Conservation (phyloP, 768 basidiomycete genomes). For the Boletus subcaerulescens region DNA sequence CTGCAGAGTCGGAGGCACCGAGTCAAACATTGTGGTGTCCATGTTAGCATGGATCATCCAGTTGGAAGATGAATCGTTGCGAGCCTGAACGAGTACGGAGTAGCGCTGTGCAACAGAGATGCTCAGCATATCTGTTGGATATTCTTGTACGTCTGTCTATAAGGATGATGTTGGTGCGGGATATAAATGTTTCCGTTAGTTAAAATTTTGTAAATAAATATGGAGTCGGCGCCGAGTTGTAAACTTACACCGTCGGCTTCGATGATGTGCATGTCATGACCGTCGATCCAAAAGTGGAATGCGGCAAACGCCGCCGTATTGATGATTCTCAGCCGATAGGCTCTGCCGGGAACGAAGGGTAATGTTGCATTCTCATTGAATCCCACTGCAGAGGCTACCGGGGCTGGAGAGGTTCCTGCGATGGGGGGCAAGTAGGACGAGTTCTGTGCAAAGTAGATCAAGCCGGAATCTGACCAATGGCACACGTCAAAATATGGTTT, state of each 20-base stretch:
- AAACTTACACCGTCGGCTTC: constrained; percentile 76
- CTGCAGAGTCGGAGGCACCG: constrained; percentile 64
- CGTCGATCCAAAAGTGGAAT: constrained; percentile 89
- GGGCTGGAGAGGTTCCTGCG: constrained; percentile 41
- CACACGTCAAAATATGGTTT: not conserved
- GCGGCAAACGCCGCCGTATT: constrained; percentile 75
- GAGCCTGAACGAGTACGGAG: constrained; percentile 87
- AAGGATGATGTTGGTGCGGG: not conserved
- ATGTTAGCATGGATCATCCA: constrained; percentile 92
- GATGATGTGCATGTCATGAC: constrained; percentile 80
- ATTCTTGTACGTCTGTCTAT: constrained; percentile 76
- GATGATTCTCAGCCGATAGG: constrained; percentile 89
- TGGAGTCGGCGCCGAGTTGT: too few species aligned
- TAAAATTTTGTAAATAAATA: too few species aligned
- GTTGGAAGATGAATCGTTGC: constrained; percentile 80
- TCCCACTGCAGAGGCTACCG: constrained; percentile 60
- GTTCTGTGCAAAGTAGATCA: constrained; percentile 84
- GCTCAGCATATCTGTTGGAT: constrained; percentile 65
- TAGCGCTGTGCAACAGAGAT: constrained; percentile 90
- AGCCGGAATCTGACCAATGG: constrained; percentile 54
- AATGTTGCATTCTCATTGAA: constrained; percentile 88
- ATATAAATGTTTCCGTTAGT: too few species aligned
- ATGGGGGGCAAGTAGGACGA: constrained; percentile 65
- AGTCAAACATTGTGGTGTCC: constrained; percentile 79
- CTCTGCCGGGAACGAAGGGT: constrained; percentile 80